Conservation (phyloP, 2,329 filamentous ascomycete species). For the Trichophyton rubrum region DNA sequence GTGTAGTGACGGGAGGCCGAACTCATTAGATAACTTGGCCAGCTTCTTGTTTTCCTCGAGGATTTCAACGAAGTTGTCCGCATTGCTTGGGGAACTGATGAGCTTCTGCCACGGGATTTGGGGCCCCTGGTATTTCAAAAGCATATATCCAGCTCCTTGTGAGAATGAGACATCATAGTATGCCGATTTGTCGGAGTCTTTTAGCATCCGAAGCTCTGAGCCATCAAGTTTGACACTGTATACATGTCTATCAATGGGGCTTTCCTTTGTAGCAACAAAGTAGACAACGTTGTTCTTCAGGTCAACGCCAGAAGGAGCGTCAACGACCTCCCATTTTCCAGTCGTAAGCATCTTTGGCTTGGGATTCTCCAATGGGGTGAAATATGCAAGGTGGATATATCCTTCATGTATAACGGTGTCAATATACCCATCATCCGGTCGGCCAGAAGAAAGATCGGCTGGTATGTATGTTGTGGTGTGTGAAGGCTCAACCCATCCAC, state of each 20-base stretch:
- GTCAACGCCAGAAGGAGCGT: slow-evolving; percentile 73
- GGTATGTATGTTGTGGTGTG: slow-evolving; percentile 78
- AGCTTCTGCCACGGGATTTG: slow-evolving; percentile 84
- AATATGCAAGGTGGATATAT: slow-evolving; percentile 87
- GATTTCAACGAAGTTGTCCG: slow-evolving; percentile 50
- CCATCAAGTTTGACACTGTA: slow-evolving; percentile 83
- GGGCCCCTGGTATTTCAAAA: slow-evolving; percentile 77
- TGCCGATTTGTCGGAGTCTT: slow-evolving; percentile 58
- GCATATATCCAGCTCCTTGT: slow-evolving; percentile 61
- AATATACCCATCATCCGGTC: slow-evolving; percentile 76
- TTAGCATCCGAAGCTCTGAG: slow-evolving; percentile 57
- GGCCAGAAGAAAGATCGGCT: slow-evolving; percentile 62
- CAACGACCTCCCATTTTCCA: slow-evolving; percentile 83
- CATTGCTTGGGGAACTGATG: slow-evolving; percentile 58
- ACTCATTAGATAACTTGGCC: slow-evolving; percentile 54
- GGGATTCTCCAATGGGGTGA: slow-evolving; percentile 70
- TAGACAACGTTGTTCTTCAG: slow-evolving; percentile 78
- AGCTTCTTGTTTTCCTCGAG: slow-evolving; percentile 70
- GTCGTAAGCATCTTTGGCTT: slow-evolving; percentile 77
- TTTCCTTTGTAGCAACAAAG: slow-evolving; percentile 75
- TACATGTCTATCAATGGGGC: slow-evolving; percentile 77
- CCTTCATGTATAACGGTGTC: slow-evolving; percentile 79
- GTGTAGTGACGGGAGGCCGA: slow-evolving; percentile 69
- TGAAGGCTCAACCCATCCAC: slow-evolving; percentile 93
- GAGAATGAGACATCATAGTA: slow-evolving; percentile 83